Base-by-base conservation (phyloP, 2,329 filamentous ascomycete species). In the Colletotrichum ledebouriae region DNA sequence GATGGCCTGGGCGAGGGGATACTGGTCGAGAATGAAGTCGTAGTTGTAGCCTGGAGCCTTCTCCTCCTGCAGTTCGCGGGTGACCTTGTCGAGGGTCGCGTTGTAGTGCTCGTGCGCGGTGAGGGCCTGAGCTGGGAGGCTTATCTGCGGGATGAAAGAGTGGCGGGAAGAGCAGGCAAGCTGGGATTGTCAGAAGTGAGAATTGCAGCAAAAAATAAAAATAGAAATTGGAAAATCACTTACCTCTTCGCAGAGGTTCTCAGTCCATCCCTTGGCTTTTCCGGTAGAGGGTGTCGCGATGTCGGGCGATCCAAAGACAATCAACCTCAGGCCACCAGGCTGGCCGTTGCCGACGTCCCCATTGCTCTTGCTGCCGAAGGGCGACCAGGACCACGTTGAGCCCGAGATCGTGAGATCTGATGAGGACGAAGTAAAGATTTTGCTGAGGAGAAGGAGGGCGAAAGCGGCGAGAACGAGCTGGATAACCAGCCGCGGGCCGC, bases 71-170 rank as follows among this genome's bases (percentile, higher is more conserved):
- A 78, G 75, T 10, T 77, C 72, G 39, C 61, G 34, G 61, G 76
- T 73, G 9, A 77, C 68, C 20, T 76, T 74, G 12, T 80, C 73
- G 9, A 85, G 72, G 2, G 80, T 83, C 1, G 78, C 76, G 0
- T 84, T 87, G 59, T 89, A 90, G 6, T 86, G 75, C 37, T 78
- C 71, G 70, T 84, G 94, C 69, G 83, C 84, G 2, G 78, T 90
- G 37, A 86, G 81, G 11, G 74, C 78, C 22, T 55, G 86, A 81
- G 22, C 75, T 87, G 63, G 88, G 87, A 1, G 81, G 55, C 77
- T 74, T 11, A 72, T 71, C 2, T 71, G 60, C 2, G 85, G 85
- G 1, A 85, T 76, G 60, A 84, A 80, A 1, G 84, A 86, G 20
- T 83, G 71, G 57, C 85, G 78, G 1, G 77, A 78, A 15, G 78